Conservation (phyloP, 2,329 filamentous ascomycete genomes). For the Clonostachys chloroleuca region DNA sequence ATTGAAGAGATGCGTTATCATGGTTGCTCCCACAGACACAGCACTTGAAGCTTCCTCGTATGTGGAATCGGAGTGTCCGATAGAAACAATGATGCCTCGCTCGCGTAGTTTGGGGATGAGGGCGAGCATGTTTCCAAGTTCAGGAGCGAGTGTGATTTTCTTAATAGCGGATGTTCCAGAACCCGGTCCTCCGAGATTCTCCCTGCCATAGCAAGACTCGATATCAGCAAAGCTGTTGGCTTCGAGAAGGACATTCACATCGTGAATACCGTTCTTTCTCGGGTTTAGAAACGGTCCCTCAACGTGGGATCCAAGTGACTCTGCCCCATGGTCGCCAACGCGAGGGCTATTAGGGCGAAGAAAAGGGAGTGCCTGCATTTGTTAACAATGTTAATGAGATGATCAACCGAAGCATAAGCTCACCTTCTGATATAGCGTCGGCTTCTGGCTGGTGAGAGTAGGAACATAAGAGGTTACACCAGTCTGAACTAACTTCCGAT, state of each 20-base stretch:
- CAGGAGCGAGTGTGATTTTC: constrained; percentile 84
- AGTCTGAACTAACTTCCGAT: constrained; percentile 66
- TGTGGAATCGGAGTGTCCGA: constrained; percentile 83
- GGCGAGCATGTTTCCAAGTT: constrained; percentile 65
- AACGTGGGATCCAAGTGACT: constrained; percentile 85
- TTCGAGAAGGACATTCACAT: constrained; percentile 64
- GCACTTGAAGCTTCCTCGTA: constrained; percentile 76
- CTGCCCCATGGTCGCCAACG: constrained; percentile 64
- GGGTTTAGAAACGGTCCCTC: constrained; percentile 86
- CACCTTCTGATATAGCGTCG: constrained; percentile 78
- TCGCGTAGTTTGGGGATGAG: constrained; percentile 63
- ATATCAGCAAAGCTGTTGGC: constrained; percentile 62
- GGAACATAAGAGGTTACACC: constrained; percentile 87
- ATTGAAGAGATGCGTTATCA: constrained; percentile 94
- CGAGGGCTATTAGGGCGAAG: constrained; percentile 68
- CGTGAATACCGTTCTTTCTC: constrained; percentile 84
- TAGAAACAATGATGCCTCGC: constrained; percentile 69
- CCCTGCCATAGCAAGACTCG: constrained; percentile 65
- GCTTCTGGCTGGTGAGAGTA: constrained; percentile 75
- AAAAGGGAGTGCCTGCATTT: constrained; percentile 60
- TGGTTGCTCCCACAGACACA: constrained; percentile 70
- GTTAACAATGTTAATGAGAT: neutral
- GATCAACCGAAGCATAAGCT: constrained; percentile 3
- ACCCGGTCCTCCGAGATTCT: constrained; percentile 51
- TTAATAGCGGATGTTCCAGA: constrained; percentile 48